Evolutionary conservation across 2,329 filamentous ascomycete genomes (phyloP).

Genomic region (Geoglossum cookeanum): DNA sequence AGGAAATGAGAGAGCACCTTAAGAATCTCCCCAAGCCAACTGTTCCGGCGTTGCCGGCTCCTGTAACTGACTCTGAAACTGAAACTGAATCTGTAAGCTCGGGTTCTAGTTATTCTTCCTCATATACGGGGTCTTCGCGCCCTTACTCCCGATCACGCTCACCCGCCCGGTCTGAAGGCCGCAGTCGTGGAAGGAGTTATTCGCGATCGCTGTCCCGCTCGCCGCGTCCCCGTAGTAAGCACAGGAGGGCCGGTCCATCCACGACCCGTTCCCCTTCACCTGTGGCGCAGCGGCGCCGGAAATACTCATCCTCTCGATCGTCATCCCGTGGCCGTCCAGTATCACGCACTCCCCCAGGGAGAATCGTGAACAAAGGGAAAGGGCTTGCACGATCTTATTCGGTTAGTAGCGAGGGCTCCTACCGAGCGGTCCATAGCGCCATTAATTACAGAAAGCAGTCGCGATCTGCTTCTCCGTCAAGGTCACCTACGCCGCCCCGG

Average conservation of each 20-base stretch:
- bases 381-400: not conserved
- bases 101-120: constrained; percentile 54
- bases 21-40: constrained; percentile 79
- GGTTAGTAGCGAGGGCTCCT: not conserved
- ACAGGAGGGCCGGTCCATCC: not conserved
- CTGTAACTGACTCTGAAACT: constrained; percentile 39
- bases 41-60: constrained; percentile 44
- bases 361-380: not conserved
- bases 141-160: constrained; percentile 13
- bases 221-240: constrained; percentile 3
- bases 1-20: constrained; percentile 82
- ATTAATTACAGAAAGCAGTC: not conserved
- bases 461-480: not conserved
- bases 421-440: not conserved
- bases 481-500: constrained; percentile 1
- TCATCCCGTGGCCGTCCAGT: constrained; percentile 15
- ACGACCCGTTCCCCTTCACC: constrained; percentile 14
- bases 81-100: constrained; percentile 46
- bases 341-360: constrained; percentile 16
- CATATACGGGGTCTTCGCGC: constrained; percentile 35
- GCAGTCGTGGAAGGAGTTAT: not conserved
- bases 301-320: constrained; percentile 20
- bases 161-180: constrained; percentile 5
- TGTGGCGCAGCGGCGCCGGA: constrained; percentile 15
- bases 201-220: constrained; percentile 5